These are phyloP conservation scores for Microdochium trichocladiopsis DNA, from an alignment of 2,329 filamentous ascomycete species.

Conservation along the genomic window DNA sequence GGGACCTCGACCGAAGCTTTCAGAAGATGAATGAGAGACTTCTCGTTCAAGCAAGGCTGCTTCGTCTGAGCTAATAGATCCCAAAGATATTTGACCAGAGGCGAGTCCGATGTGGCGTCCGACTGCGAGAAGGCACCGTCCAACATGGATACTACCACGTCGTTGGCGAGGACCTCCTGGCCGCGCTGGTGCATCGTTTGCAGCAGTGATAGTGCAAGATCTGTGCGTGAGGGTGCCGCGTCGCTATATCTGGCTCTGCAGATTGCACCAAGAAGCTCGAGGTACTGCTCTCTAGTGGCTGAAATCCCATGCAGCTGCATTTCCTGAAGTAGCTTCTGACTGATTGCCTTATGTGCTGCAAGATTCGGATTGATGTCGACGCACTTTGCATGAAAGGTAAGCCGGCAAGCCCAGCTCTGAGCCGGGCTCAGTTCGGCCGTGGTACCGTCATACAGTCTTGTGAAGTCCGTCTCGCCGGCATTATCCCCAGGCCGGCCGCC, in stretches of 20 bases:
- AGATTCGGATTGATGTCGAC: conserved; percentile 1
- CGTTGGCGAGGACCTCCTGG: conserved; percentile 31
- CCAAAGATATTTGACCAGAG: conserved; percentile 30
- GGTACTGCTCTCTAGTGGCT: conserved; percentile 24
- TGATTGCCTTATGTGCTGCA: conserved; percentile 2
- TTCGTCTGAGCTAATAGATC: conserved; percentile 29
- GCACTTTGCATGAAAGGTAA: conserved; percentile 17
- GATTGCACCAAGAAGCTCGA: conserved; percentile 23
- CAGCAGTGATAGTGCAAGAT: conserved; percentile 34
- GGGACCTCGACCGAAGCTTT: conserved; percentile 34
- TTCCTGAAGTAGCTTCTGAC: conserved; percentile 22
- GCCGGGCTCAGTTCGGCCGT: conserved; percentile 5
- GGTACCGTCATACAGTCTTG: not conserved
- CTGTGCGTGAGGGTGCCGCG: conserved; percentile 23
- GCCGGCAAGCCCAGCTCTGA: conserved; percentile 24
- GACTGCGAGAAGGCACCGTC: conserved; percentile 16
- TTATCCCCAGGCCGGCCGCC: not conserved
- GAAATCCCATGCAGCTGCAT: conserved; percentile 29
- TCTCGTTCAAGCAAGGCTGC: conserved; percentile 28
- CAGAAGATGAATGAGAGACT: conserved; percentile 33
- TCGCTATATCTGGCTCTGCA: conserved; percentile 9
- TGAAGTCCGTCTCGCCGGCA: not conserved
- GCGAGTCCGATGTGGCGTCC: conserved; percentile 18
- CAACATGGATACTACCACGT: conserved; percentile 42
- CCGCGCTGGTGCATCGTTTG: conserved; percentile 37